Base-by-base conservation (phyloP, 148 eudicot species). In the Nepenthes gracilis region DNA sequence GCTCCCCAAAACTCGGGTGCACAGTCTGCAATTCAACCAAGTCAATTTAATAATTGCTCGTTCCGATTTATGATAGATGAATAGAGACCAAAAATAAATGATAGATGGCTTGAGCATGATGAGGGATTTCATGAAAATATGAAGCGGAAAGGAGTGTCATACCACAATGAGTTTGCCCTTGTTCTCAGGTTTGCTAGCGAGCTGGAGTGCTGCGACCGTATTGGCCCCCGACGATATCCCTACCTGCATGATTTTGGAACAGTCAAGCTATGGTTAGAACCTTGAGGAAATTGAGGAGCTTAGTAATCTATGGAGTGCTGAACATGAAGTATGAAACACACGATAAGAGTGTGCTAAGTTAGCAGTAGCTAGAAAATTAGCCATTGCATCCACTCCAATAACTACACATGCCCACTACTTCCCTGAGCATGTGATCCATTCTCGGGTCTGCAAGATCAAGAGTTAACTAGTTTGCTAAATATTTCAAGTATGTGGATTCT, bases 121-220 rank as follows among this genome's bases (percentile, higher is more conserved):
- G 23, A 23, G 23, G 23, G 23, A 57, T 12, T 57, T 2, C 35
- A 23, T 5, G 33, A 55, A 38, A 40, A 60, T 45, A 40, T 38
- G 34, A 2, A 40, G 11, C 13, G 23, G 9, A 1, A 64, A 54
- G 9, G 37, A 37, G 2, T 68, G 47, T 53, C 74, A 12, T 88
- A 93, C 98, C 91, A 93, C 98, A 70, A 93, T 93, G 49, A 93
- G 98, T 73, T 93, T 93, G 70, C 98, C 98, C 67, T 93, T 93
- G 85, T 93, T 93, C 71, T 93, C 98, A 1, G 98, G 96, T 74
- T 78, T 84, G 38, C 64, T 68, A 33, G 96, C 98, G 38, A 93
- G 95, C 59, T 83, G 73, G n/a, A 93, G 83, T 1, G 98, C 98
- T 6, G 98, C 98, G 60, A 93, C 83, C 43, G 98, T 93, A 64